phyloP scores from a whole-genome alignment of 768 basidiomycete genomes.

The Gymnopilus dilepis region DNA sequence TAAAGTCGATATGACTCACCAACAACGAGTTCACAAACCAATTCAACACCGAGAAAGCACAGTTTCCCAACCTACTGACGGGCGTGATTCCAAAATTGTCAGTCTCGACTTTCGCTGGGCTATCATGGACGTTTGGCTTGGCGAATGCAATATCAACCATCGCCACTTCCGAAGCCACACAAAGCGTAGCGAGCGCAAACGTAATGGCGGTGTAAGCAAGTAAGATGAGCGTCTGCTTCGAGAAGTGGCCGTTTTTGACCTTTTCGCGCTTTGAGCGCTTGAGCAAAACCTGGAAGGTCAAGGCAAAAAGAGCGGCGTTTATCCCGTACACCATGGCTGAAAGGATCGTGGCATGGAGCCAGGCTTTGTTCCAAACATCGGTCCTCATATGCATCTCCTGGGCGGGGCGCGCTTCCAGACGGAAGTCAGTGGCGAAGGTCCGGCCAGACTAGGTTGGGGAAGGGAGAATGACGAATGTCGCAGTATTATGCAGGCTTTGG shows the following conservation, averaged over 20 bases:
- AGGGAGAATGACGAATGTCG: not conserved
- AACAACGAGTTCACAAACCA: slow-evolving; percentile 23
- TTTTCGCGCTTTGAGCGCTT: slow-evolving; percentile 8
- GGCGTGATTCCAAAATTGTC: slow-evolving; percentile 16
- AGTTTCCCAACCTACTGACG: slow-evolving; percentile 18
- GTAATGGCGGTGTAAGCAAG: slow-evolving; percentile 3
- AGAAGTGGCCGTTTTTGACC: not conserved
- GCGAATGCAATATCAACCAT: slow-evolving; percentile 20
- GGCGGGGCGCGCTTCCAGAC: not conserved
- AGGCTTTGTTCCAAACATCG: slow-evolving; percentile 3
- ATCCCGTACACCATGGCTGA: slow-evolving; percentile 19
- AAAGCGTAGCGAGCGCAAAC: slow-evolving; percentile 20
- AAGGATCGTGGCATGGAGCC: slow-evolving; percentile 22
- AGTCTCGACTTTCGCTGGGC: slow-evolving; percentile 10
- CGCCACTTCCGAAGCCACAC: slow-evolving; percentile 15
- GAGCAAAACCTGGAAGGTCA: slow-evolving; percentile 15
- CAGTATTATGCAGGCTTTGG: not conserved
- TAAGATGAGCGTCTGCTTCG: slow-evolving; percentile 2
- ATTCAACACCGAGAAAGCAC: slow-evolving; percentile 20
- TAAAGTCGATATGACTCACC: slow-evolving; percentile 7
- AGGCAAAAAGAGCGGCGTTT: slow-evolving; percentile 20
- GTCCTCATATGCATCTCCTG: not conserved
- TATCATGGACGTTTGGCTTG: slow-evolving; percentile 11
- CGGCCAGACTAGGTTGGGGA: not conserved
- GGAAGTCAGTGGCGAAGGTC: not conserved